These are phyloP conservation scores for Paecilomyces sp. DNA, from an alignment of 2,329 filamentous ascomycete genomes.

Conservation along the genomic window DNA sequence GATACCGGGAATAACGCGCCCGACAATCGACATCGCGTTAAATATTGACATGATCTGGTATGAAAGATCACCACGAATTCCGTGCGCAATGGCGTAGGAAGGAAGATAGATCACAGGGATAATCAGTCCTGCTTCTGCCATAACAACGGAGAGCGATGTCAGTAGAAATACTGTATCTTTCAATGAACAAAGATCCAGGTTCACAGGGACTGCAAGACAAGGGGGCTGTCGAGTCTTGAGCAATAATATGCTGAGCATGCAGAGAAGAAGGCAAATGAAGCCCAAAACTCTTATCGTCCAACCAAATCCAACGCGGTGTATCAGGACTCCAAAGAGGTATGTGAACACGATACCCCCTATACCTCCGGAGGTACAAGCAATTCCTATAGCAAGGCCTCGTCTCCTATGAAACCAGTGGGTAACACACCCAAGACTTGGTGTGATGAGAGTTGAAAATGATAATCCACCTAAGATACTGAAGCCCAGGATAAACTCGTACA, in stretches of 20 bases:
- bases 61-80: neutral
- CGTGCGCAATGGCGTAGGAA: neutral
- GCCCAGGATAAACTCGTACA: neutral
- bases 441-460: neutral
- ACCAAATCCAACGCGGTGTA: neutral
- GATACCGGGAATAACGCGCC: conserved; percentile 24
- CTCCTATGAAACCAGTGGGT: neutral
- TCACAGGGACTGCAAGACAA: no score
- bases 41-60: neutral
- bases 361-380: neutral
- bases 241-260: neutral
- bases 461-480: neutral
- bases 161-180: no score
- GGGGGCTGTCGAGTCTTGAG: neutral
- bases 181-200: no score
- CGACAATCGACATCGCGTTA: conserved; percentile 2
- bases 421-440: neutral
- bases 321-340: neutral
- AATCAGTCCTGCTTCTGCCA: no score
- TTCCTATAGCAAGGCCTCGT: neutral
- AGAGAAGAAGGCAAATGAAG: neutral
- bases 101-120: neutral
- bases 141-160: no score
- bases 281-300: neutral
- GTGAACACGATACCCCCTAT: neutral